Evolutionary conservation across 2,329 filamentous ascomycete genomes (phyloP), one percentile per base, ranked within the genome.

Genomic region (Keithomyces neogunnii): DNA sequence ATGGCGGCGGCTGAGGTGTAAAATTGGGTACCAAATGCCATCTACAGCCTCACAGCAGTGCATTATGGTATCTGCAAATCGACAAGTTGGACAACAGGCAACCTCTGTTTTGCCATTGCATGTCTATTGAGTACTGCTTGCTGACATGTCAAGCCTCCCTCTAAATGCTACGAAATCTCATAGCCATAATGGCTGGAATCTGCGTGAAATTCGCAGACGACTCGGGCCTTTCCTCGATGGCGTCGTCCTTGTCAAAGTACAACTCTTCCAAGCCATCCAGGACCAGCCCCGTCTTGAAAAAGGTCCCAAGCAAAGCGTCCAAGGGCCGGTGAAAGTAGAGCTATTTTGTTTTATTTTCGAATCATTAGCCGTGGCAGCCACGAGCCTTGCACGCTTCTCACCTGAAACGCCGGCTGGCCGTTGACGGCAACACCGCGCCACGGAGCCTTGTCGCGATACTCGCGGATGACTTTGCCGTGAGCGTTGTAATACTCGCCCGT

Each of bases 261-360:
- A 71, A 69, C 59, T 77, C 75, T 49, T 76, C 72, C 45, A 77
- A 60, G 3, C 63, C 69, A 55, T 76, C 74, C 57, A 76, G 61
- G 5, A 72, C 66, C 30, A 77, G 56, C 0, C 68, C 69, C 2
- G 58, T 61, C 30, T 60, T 59, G 57, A 75, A 74, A 55, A 76
- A 77, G 4, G 62, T 62, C 1, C 63, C 60, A 35, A 77, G 66
- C 0, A 77, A 62, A 52, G 73, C 68, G 48, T 71, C 67, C 30
- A 76, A 61, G 0, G 74, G 70, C 0, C 73, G 67, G 52, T 76
- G 72, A 56, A 73, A 76, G 50, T 68, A 69, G 9, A 65, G 45
- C 67, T 70, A 48, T 4, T 19, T 19, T 19, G 19, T 19, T 19
- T 19, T 19, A 19, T 19, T 19, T 19, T 19, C 19, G 19, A 19